Evolutionary conservation across 306 rosid species (phyloP), one percentile per base, ranked within the genome.

Genomic region (Quercus cerris): DNA sequence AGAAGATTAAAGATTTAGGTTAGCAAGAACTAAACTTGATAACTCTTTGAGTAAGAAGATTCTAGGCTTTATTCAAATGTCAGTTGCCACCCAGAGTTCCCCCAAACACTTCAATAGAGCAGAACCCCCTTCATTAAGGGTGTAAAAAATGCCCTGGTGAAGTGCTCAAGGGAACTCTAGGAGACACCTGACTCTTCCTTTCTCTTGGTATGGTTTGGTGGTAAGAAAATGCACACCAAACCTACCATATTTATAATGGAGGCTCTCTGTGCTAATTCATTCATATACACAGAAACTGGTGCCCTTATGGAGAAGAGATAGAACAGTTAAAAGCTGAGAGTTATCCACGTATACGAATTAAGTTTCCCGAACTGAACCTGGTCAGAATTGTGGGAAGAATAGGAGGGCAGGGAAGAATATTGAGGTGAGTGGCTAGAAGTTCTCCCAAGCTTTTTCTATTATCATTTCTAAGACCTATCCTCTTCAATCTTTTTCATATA

Each of bases 81-180:
- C 81, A 78, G 70, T 55, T 80, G 78, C 44, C 81, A 52, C 79
- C 81, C 14, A 56, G 83, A 87, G 86, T 82, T 87, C 88, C 88
- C 81, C 82, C 86, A 84, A 84, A 84, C 86, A 84, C 86, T 87
- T 87, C 88, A 87, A 80, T 77, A 75, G 56, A 67, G 35, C 22
- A 70, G 49, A 52, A 66, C 55, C 10, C 5, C 23, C 11, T 19
- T 73, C 38, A 18, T n/a, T 57, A 35, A 23, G 11, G 71, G 54
- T 38, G 58, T 44, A 5, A 58, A 4, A 52, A 8, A 4, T 31
- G 74, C 56, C 70, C 66, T 61, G 73, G 38, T 77, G 89, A 88
- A 88, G 89, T 81, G 89, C 25, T 84, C 76, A 74, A 80, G 82
- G 88, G 88, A 88, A 88, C 86, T 81, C 81, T 75, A 81, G 82